Evolutionary conservation across 495 filamentous ascomycete genomes (phyloP), one percentile per base, ranked within the genome.

Genomic region (Hypoxylon lenormandii): DNA sequence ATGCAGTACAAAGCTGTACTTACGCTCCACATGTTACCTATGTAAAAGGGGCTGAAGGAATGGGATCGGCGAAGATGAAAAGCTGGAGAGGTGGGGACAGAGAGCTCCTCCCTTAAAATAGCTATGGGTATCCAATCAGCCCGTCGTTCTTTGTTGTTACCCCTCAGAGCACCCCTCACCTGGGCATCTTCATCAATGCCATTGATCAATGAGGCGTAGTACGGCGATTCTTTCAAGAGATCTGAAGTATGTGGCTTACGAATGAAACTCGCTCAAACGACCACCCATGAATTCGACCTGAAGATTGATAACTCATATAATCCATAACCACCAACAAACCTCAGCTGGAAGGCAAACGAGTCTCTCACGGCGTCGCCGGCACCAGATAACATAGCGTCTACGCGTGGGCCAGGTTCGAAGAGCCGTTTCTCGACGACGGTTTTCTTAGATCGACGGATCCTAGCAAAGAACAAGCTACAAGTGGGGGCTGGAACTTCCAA

Each of bases 51-150:
- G n/a, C n/a, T n/a, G n/a, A n/a, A n/a, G n/a, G n/a, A n/a, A 28
- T 28, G 26, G 26, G 26, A 28, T 28, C 26, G 26, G 26, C 26
- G 6, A 15, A 30, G 12, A 26, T 43, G 19, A 26, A 43, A 66
- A 70, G 56, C 67, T 66, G 56, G 61, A 65, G 55, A 62, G 60
- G 67, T 66, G 61, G 67, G 21, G 67, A 66, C 53, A 13, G 16
- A 33, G 23, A 33, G 49, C 54, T 48, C 30, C 61, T 59, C 52
- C 52, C 67, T 58, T 55, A 71, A 66, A 71, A 71, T 71, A 71
- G 68, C 51, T 62, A 59, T 42, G 26, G 18, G 52, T 63, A 63
- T 47, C 68, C 36, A 45, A 46, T 26, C 38, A 33, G 30, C 30
- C 30, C 30, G 30, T 33, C 30, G 3, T 8, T 33, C 10, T 46